Conservation (phyloP, 257 asterid genomes). For the Scutellaria baicalensis region DNA sequence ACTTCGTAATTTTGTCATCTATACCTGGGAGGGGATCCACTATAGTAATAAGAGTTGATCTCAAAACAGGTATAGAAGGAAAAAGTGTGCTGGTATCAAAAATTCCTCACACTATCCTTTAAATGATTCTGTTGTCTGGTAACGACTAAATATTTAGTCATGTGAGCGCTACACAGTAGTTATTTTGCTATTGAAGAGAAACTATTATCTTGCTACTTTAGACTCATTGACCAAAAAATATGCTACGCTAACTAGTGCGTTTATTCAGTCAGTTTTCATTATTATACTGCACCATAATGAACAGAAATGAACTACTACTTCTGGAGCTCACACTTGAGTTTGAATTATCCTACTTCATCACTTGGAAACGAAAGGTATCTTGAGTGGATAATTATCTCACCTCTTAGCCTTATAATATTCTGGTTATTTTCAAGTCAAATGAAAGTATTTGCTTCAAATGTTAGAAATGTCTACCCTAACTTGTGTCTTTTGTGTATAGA, state of each 20-base stretch:
- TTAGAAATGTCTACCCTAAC: too few relatives aligned
- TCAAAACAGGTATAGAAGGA: too few relatives aligned
- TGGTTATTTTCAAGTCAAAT: too few relatives aligned
- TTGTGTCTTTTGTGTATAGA: not conserved
- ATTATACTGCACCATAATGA: not conserved
- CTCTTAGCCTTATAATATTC: not conserved
- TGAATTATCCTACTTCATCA: not conserved
- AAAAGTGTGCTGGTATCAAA: too few relatives aligned
- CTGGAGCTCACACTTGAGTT: not conserved
- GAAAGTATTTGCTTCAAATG: too few relatives aligned
- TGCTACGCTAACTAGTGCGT: not conserved
- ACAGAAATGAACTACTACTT: not conserved
- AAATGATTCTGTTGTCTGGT: too few relatives aligned
- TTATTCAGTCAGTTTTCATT: not conserved
- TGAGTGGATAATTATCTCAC: not conserved
- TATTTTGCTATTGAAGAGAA: not conserved
- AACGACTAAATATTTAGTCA: too few relatives aligned
- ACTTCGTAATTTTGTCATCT: too few relatives aligned
- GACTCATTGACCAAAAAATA: not conserved
- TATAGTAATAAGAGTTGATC: too few relatives aligned
- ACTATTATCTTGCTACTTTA: not conserved
- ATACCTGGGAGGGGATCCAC: too few relatives aligned
- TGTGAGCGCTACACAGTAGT: too few relatives aligned
- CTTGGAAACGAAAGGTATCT: not conserved
- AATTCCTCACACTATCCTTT: too few relatives aligned